phyloP scores from a whole-genome alignment of 179 eudicot genomes.

The Silene vulgaris region DNA sequence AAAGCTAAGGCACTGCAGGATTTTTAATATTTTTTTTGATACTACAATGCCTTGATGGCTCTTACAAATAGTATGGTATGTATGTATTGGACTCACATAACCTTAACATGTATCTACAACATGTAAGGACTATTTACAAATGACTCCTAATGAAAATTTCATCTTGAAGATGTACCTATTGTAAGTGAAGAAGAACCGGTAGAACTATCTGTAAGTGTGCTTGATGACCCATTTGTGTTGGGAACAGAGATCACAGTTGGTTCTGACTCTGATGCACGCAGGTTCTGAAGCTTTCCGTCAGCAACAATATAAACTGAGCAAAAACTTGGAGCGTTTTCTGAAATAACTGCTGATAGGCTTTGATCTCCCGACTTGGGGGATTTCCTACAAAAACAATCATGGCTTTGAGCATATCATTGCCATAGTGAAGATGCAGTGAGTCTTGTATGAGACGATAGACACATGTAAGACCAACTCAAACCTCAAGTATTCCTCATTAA shows the following conservation, averaged over 20 bases:
- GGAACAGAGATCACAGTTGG: conserved; percentile 35
- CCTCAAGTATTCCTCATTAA: neutral
- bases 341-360: conserved; percentile 40
- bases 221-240: conserved; percentile 34
- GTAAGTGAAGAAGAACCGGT: conserved; percentile 29
- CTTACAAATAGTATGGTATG: neutral
- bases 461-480: conserved; percentile 1
- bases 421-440: neutral
- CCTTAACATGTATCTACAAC: neutral
- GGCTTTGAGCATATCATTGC: neutral
- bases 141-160: neutral
- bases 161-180: conserved; percentile 12
- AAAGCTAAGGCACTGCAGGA: neutral
- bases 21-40: neutral
- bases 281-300: conserved; percentile 54
- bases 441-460: neutral
- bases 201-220: conserved; percentile 34
- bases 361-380: conserved; percentile 17
- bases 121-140: neutral
- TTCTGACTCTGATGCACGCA: conserved; percentile 54
- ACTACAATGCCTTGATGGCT: neutral
- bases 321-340: conserved; percentile 48
- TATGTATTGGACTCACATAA: no score
- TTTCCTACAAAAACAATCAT: conserved; percentile 18
- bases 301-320: conserved; percentile 66